Base-by-base conservation (phyloP, 1,284 basidiomycete species). In the Sporisorium graminicola region DNA sequence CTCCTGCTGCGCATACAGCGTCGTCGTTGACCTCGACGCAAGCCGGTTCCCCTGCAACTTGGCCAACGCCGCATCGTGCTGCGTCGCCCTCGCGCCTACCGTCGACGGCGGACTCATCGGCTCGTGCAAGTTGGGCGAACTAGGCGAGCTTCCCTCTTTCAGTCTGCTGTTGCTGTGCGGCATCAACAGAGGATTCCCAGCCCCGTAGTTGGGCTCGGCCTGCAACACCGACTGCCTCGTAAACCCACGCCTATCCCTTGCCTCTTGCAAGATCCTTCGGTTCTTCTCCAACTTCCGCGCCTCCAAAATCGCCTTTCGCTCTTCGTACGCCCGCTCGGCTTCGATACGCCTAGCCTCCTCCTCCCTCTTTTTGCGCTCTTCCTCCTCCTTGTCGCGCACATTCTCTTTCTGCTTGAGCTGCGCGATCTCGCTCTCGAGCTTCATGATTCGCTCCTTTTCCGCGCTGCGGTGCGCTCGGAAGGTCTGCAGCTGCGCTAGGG, bases 401-500 rank as follows among this genome's bases (percentile, higher is more conserved):
- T 56, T 37, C n/a, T 74, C 63, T 42, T 64, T 66, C 33, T 59
- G 60, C 20, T 49, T 58, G 12, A 76, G 65, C 3, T 37, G 13
- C 3, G 68, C 65, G 33, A 77, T 44, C 42, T 78, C 69, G 35
- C 27, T 33, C 33, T 78, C 74, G 33, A 78, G 68, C 47, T 59
- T 59, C 22, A 58, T 56, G 35, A 79, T 68, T 18, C 64, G 53
- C 27, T 78, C 66, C 31, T 52, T 58, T 46, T 79, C 78, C 7
- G 51, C 64, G 16, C 54, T 52, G 9, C 64, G 22, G 14, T 74
- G 67, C 12, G 71, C 62, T 7, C 73, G 65, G 61, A 76, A 66
- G 5, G 43, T 50, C 12, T 65, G 70, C 47, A 79, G 64, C 51
- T 78, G 58, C 18, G 69, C 78, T 5, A 80, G 58, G 5, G 80